Evolutionary conservation across 345 rosid species (phyloP), one percentile per base, ranked within the genome.

Genomic region (Mangifera indica): DNA sequence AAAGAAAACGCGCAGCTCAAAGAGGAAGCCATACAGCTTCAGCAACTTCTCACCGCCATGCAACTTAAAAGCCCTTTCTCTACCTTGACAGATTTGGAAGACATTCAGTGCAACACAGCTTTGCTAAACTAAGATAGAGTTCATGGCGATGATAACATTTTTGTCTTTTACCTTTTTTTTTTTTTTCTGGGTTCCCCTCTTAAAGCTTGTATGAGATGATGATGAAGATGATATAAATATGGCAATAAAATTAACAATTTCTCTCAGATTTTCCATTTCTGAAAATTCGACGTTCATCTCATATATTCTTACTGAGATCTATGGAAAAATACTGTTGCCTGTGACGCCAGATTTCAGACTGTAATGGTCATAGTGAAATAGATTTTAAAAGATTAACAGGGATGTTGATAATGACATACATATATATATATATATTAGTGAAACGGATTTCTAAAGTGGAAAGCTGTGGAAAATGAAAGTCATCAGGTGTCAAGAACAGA

Each of bases 1-100:
- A 83, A 85, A 66, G 94, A 90, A 77, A 94, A 94, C 81, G 75
- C 64, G 75, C 86, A 78, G 73, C 98, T 93, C 45, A 93, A 94
- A 82, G 94, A 84, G 67, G 89, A 90, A 71, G 73, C 87, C 66
- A 71, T 75, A 15, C 89, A 81, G 60, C 93, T 94, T 62, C 96
- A 85, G 13, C 91, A 81, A 78, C 66, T 87, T 79, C 69, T 94
- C 54, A 74, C 84, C 20, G 85, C 81, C 64, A 84, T 90, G 91
- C 91, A 86, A 77, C 78, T 86, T 46, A 76, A 70, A 25, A 81
- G 81, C 77, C 88, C 87, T 76, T 86, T 78, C 74, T 79, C 89
- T 18, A 42, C 75, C 26, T 75, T 87, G 1, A 80, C 73, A 67
- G 91, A 84, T 76, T 71, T 89, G 21, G 86, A 84, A 54, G 90